These are phyloP conservation scores for Spergularia bocconei DNA, from an alignment of 148 eudicot genomes.

Conservation along the genomic window DNA sequence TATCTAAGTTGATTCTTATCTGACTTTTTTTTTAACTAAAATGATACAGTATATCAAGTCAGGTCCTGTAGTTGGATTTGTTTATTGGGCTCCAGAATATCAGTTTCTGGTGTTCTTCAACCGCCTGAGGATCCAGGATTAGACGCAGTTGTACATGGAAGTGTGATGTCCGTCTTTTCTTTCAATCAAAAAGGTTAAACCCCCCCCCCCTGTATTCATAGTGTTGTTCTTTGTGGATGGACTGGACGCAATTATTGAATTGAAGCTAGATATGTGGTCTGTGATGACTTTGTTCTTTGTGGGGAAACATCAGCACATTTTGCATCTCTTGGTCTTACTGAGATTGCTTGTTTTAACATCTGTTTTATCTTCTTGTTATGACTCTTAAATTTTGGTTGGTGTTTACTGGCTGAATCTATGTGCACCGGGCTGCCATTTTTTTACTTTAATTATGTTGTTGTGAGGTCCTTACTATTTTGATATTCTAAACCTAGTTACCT, in stretches of 20 bases:
- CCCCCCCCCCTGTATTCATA: background rate
- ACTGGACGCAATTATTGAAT: background rate
- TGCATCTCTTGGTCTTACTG: background rate
- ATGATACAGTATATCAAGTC: conserved; percentile 72
- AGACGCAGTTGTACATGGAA: conserved; percentile 31
- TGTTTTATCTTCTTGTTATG: background rate
- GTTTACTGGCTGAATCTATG: background rate
- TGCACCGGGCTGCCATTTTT: too few species aligned
- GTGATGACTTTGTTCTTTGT: background rate
- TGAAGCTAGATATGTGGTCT: background rate
- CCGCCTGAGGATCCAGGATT: conserved; percentile 69
- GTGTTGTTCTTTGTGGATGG: background rate
- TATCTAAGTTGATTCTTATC: background rate
- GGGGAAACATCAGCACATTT: background rate
- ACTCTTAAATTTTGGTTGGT: background rate
- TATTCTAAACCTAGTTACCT: background rate
- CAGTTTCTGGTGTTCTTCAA: conserved; percentile 93
- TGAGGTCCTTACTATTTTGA: background rate
- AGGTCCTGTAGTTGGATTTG: conserved; percentile 91
- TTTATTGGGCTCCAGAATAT: conserved; percentile 86
- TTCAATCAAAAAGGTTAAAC: conserved; percentile 3
- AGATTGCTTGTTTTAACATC: background rate
- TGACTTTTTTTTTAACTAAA: conserved; percentile 22
- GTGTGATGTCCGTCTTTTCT: background rate
- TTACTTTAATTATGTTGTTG: background rate